Conservation (phyloP, 2,329 filamentous ascomycete species). For the Cordyceps fumosorosea region DNA sequence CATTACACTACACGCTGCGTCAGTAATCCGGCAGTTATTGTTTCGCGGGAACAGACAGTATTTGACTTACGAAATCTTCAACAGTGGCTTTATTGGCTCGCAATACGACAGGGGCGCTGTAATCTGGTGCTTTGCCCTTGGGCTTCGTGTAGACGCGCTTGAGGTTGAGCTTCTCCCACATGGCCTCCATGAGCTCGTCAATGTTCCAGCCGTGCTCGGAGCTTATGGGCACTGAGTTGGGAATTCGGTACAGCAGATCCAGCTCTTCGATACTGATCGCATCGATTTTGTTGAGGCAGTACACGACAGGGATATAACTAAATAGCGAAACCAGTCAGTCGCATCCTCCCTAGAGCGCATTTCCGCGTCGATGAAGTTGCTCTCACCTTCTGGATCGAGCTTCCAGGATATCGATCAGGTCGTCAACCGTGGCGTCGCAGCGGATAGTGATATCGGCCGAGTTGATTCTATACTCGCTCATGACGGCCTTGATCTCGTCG, state of each 20-base stretch:
- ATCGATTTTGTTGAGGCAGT: conserved; percentile 98
- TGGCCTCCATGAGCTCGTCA: conserved; percentile 91
- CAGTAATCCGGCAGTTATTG: conserved; percentile 18
- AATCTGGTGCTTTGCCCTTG: conserved; percentile 91
- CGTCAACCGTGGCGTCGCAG: conserved; percentile 95
- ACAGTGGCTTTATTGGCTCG: conserved; percentile 77
- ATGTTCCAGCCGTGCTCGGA: conserved; percentile 98
- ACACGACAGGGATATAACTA: conserved; percentile 97
- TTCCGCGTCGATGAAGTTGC: not conserved
- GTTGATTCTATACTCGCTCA: conserved; percentile 94
- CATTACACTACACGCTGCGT: conserved; percentile 67
- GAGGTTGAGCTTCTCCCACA: conserved; percentile 96
- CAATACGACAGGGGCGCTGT: conserved; percentile 83
- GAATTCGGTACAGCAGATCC: conserved; percentile 91
- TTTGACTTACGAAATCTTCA: conserved; percentile 82
- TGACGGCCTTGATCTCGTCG: conserved; percentile 96
- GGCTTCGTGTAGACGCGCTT: conserved; percentile 96
- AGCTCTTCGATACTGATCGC: conserved; percentile 96
- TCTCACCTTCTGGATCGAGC: conserved; percentile 66
- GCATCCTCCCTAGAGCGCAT: not conserved
- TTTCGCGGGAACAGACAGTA: not conserved
- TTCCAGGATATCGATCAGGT: conserved; percentile 92
- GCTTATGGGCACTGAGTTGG: conserved; percentile 94
- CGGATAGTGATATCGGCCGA: conserved; percentile 96
- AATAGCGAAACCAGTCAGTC: not conserved